Base-by-base conservation (phyloP, 1,284 basidiomycete species). In the Moniliophthora roreri region DNA sequence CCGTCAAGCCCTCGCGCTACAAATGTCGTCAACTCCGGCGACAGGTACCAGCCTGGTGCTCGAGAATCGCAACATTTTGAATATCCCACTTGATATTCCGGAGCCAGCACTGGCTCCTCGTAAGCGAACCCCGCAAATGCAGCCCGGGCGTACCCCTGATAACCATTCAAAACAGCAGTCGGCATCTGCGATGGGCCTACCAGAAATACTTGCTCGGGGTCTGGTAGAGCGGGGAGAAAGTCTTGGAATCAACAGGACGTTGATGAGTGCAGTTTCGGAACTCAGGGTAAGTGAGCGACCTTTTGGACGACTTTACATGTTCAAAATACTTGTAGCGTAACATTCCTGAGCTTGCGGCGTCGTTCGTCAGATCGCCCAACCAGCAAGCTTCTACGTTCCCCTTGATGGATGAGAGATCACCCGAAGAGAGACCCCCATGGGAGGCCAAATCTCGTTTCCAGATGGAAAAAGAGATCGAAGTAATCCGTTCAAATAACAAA, bases 41-140 rank as follows among this genome's bases (percentile, higher is more conserved):
- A 85, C 86, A 0, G 93, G 93, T 7, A 81, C 84, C 20, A 81
- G 88, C 5, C 69, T 95, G 26, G 78, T 89, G 5, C 73, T 91
- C 36, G 91, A 95, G 71, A 96, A 96, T 64, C 77, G 82, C 38
- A 90, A 89, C 60, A 59, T 88, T 2, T 75, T 96, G 38, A 80
- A 82, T 44, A 87, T 95, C 38, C 78, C 84, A 1, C 66, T 82
- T 0, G 87, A 91, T 48, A 74, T 85, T 7, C 80, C 83, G 1
- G 77, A 80, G 11, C 72, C 78, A n/a, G 72, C 74, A 3, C 66
- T 75, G 4, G 64, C 73, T 2, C 66, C 72, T 4, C 67, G 70
- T 51, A 72, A 71, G 45, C 72, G 76, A 57, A 11, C 28, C 7
- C 67, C 70, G 4, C 59, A 62, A 42, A 55, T 58, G 23, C 46